phyloP scores from a whole-genome alignment of 2,329 filamentous ascomycete genomes.

The Zelopaecilomyces penicillatus region DNA sequence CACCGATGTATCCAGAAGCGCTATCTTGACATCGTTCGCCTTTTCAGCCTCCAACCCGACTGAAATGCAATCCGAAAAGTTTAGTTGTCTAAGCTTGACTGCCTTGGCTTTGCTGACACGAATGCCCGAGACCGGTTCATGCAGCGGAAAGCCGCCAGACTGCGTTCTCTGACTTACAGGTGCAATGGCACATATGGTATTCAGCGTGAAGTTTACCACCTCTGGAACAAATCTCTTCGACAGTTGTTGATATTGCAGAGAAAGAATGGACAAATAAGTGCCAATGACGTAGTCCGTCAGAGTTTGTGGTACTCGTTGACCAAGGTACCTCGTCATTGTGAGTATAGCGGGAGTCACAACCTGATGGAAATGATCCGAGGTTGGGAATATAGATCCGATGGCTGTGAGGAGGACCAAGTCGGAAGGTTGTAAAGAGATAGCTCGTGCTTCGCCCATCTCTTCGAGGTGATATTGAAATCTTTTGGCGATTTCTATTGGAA shows the following conservation, averaged over 20 bases:
- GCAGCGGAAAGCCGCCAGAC: slow-evolving; percentile 53
- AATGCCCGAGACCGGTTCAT: slow-evolving; percentile 43
- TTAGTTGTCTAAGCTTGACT: slow-evolving; percentile 41
- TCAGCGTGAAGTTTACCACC: slow-evolving; percentile 70
- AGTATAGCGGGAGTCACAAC: slow-evolving; percentile 87
- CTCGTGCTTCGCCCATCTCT: slow-evolving; percentile 40
- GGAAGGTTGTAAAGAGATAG: slow-evolving; percentile 49
- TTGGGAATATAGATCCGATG: slow-evolving; percentile 78
- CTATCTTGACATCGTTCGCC: slow-evolving; percentile 39
- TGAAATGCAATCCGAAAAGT: slow-evolving; percentile 48
- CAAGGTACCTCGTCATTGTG: slow-evolving; percentile 74
- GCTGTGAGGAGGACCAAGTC: slow-evolving; percentile 80
- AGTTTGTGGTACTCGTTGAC: slow-evolving; percentile 60
- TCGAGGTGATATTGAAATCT: slow-evolving; percentile 69
- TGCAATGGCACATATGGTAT: slow-evolving; percentile 61
- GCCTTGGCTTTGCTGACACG: slow-evolving; percentile 39
- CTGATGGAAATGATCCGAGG: slow-evolving; percentile 94
- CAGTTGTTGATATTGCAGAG: slow-evolving; percentile 71
- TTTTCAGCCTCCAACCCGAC: slow-evolving; percentile 24
- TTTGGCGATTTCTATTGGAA: slow-evolving; percentile 66
- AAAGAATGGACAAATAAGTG: slow-evolving; percentile 69
- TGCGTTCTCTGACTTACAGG: slow-evolving; percentile 40
- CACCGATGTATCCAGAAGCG: slow-evolving; percentile 54
- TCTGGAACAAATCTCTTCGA: slow-evolving; percentile 88
- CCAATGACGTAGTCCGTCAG: slow-evolving; percentile 64